These are phyloP conservation scores for Corniculantispora saksenae DNA, from an alignment of 2,329 filamentous ascomycete species.

Conservation along the genomic window DNA sequence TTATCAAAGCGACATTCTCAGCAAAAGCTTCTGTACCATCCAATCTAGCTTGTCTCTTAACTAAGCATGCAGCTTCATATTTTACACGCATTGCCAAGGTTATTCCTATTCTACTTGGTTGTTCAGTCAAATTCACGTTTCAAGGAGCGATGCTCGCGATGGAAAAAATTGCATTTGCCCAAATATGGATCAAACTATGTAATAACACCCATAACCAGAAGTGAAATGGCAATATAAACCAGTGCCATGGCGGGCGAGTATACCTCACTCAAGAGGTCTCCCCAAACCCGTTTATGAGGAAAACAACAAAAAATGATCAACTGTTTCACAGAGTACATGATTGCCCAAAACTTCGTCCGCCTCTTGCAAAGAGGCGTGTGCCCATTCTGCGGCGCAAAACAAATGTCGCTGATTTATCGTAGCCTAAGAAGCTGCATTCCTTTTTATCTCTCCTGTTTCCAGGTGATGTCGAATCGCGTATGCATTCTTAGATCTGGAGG, in stretches of 20 bases:
- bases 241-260: background rate
- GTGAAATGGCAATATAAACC: conserved; percentile 10
- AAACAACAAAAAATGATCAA: background rate
- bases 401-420: background rate
- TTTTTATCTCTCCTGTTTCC: background rate
- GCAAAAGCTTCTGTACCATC: too few relatives aligned
- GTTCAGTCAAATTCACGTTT: background rate
- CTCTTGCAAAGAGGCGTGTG: background rate
- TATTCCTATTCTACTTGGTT: too few relatives aligned
- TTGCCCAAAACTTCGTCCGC: background rate
- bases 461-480: too few relatives aligned
- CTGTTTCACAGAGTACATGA: background rate
- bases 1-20: too few relatives aligned
- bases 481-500: conserved; percentile 14
- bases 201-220: conserved; percentile 7
- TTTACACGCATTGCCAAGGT: too few relatives aligned
- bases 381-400: background rate
- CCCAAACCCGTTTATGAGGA: background rate
- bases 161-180: background rate
- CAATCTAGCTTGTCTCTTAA: too few relatives aligned
- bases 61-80: too few relatives aligned
- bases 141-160: background rate
- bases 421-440: background rate
- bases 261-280: background rate
- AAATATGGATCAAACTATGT: background rate